Evolutionary conservation across 441 rosid genomes (phyloP).

Genomic region (Bruguiera hainesii): DNA sequence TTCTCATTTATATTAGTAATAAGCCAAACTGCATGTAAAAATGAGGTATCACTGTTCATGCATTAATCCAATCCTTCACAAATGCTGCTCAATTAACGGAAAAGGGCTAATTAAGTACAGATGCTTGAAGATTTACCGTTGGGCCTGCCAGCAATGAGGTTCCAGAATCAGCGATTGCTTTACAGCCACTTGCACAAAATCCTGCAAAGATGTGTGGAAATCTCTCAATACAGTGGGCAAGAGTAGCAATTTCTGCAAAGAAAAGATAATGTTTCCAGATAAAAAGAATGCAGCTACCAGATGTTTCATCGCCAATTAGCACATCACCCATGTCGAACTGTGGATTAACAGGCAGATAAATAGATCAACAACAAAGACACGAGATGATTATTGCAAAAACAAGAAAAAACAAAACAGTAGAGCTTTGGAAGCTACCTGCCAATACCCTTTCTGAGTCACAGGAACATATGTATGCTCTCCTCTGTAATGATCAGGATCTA

Average conservation of each 20-base stretch:
- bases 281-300: conserved; percentile 40
- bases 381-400: background rate
- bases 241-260: background rate
- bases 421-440: conserved; percentile 53
- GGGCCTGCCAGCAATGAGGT: conserved; percentile 86
- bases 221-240: conserved; percentile 17
- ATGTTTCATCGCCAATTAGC: conserved; percentile 50
- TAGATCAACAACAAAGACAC: background rate
- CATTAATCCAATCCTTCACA: background rate
- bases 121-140: conserved; percentile 37
- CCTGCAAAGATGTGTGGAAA: conserved; percentile 42
- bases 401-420: background rate
- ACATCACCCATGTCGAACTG: conserved; percentile 71
- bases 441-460: conserved; percentile 70
- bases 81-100: background rate
- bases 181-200: conserved; percentile 60
- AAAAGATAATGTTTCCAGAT: background rate
- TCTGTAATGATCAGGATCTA: conserved; percentile 63
- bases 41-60: no score
- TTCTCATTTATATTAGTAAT: no score
- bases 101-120: background rate
- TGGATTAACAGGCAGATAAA: conserved; percentile 10
- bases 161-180: conserved; percentile 82
- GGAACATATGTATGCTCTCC: conserved; percentile 79
- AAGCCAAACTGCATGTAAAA: no score